These are phyloP conservation scores for Plasmodium relictum DNA, from an alignment of 169 alveolate genomes.

Conservation along the genomic window DNA sequence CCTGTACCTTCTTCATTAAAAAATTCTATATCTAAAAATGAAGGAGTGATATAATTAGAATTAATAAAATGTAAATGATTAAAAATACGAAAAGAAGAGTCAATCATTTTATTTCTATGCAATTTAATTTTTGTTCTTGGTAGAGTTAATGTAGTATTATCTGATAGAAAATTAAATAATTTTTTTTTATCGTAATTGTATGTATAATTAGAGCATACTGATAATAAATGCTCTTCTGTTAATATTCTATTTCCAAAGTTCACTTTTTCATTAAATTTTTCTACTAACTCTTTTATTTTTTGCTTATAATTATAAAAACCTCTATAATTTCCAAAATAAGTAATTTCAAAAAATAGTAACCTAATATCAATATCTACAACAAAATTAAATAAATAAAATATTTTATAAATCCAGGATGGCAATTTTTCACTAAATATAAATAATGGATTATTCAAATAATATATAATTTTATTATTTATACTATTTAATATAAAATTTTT, in stretches of 20 bases:
- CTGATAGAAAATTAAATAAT: conserved; percentile 56
- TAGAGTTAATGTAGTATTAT: conserved; percentile 42
- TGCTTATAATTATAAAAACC: conserved; percentile 75
- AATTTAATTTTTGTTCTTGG: conserved; percentile 75
- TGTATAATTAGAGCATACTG: conserved; percentile 73
- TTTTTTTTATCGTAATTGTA: conserved; percentile 71
- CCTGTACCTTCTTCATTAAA: conserved; percentile 86
- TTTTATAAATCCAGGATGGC: conserved; percentile 72
- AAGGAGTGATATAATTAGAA: conserved; percentile 66
- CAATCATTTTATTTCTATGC: conserved; percentile 64
- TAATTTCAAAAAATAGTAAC: conserved; percentile 49
- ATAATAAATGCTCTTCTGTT: conserved; percentile 73
- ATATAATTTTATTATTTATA: conserved; percentile 68
- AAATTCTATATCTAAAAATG: conserved; percentile 73
- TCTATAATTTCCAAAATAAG: conserved; percentile 75
- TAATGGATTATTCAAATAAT: conserved; percentile 67
- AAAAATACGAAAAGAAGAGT: conserved; percentile 69
- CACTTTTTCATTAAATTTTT: conserved; percentile 75
- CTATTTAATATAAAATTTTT: conserved; percentile 57
- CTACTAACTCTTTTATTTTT: conserved; percentile 77
- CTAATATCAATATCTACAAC: conserved; percentile 73
- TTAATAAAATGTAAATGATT: conserved; percentile 75
- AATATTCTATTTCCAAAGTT: conserved; percentile 24
- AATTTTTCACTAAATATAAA: conserved; percentile 74
- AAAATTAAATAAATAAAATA: conserved; percentile 70